Conservation (phyloP, 306 rosid species). For the Vigna reflexopilosa region DNA sequence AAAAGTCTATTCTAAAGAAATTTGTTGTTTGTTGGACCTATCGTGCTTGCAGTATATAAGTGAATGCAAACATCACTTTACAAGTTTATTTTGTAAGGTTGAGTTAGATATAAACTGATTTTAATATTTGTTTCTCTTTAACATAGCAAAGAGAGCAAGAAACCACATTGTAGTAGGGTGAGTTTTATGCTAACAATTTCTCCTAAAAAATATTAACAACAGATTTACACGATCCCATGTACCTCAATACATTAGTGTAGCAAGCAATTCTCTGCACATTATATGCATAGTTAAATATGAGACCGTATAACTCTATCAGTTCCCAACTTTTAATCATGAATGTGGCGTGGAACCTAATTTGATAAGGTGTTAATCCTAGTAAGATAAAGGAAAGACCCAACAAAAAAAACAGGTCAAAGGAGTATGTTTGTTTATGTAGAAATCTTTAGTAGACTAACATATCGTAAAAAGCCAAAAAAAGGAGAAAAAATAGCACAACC, state of each 20-base stretch:
- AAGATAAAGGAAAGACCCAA: not conserved
- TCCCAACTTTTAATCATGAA: not conserved
- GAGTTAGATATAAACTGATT: not conserved
- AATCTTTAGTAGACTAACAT: constrained; percentile 9
- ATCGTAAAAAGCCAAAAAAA: not conserved
- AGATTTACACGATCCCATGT: not conserved
- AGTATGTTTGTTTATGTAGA: not conserved
- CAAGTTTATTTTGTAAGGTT: no score
- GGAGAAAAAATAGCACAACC: not conserved
- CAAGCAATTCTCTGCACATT: not conserved
- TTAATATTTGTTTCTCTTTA: not conserved
- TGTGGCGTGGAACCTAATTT: constrained; percentile 15
- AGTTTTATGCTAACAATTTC: not conserved
- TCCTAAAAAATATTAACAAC: not conserved
- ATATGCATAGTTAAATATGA: not conserved
- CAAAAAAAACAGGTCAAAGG: not conserved
- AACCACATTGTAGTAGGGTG: not conserved
- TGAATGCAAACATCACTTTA: no score
- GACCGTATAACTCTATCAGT: not conserved
- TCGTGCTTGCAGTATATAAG: no score
- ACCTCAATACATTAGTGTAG: not conserved
- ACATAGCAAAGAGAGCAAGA: not conserved
- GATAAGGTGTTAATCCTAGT: not conserved
- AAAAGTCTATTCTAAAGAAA: no score
- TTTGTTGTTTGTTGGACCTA: no score